Evolutionary conservation across 2,329 filamentous ascomycete genomes (phyloP).

Genomic region (Monilinia aucupariae): DNA sequence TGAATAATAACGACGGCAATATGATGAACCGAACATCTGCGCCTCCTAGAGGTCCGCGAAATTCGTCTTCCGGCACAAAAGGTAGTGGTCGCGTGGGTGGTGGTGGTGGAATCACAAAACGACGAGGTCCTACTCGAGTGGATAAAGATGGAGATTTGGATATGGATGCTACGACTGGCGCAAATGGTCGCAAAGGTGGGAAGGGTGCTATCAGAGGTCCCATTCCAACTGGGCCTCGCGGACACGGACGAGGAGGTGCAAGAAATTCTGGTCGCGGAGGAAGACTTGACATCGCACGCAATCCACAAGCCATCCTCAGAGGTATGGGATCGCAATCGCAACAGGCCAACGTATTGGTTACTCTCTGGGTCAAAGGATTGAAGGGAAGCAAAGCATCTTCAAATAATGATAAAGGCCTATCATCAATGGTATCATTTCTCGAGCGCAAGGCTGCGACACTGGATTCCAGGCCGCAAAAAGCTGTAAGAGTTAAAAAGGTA

Average conservation of each 20-base stretch:
- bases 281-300: constrained; percentile 29
- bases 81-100: constrained; percentile 31
- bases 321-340: constrained; percentile 36
- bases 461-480: constrained; percentile 39
- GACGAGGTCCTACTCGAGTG: constrained; percentile 39
- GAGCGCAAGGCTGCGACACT: constrained; percentile 63
- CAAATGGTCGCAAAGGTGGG: constrained; percentile 28
- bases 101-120: constrained; percentile 49
- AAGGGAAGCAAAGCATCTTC: constrained; percentile 61
- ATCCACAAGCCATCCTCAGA: constrained; percentile 36
- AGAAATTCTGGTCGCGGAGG: constrained; percentile 34
- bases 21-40: constrained; percentile 23
- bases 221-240: constrained; percentile 19
- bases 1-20: background rate
- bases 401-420: constrained; percentile 62
- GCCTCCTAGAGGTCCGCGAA: constrained; percentile 30
- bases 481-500: constrained; percentile 71
- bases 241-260: constrained; percentile 31
- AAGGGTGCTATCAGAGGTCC: constrained; percentile 25
- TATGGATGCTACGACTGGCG: constrained; percentile 45
- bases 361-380: constrained; percentile 53
- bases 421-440: constrained; percentile 60
- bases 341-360: constrained; percentile 29
- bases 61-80: constrained; percentile 29
- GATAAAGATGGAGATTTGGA: constrained; percentile 58